These are phyloP conservation scores for Aspergillus quadrilineatus DNA, from an alignment of 2,329 filamentous ascomycete genomes.

Conservation along the genomic window DNA sequence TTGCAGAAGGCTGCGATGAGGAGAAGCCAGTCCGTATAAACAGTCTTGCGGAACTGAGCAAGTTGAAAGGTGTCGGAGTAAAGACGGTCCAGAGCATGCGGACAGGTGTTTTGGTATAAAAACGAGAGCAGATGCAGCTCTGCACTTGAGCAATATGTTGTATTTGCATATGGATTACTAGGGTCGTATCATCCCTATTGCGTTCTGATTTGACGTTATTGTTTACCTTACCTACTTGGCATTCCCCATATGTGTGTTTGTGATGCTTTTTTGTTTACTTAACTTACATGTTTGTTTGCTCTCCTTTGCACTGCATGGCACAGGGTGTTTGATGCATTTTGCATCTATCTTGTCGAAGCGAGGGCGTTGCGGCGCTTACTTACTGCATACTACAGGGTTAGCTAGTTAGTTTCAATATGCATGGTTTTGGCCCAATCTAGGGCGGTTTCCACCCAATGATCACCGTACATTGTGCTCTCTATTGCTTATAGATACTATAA, in stretches of 20 bases:
- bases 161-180: conserved; percentile 11
- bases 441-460: not conserved
- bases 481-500: too few species aligned
- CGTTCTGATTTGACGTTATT: not conserved
- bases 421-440: not conserved
- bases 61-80: conserved; percentile 45
- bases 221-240: conserved; percentile 1
- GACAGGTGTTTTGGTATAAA: conserved; percentile 41
- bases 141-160: conserved; percentile 6
- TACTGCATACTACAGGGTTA: not conserved
- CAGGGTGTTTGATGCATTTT: not conserved
- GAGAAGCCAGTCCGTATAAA: conserved; percentile 33
- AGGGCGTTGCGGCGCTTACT: conserved; percentile 12
- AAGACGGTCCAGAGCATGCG: conserved; percentile 51
- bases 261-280: not conserved
- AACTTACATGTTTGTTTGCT: not conserved
- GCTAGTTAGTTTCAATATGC: not conserved
- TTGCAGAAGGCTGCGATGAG: conserved; percentile 12
- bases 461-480: not conserved
- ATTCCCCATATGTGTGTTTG: conserved; percentile 1
- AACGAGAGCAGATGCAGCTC: not conserved
- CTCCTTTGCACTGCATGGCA: conserved; percentile 6
- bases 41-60: conserved; percentile 42
- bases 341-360: conserved; percentile 7
- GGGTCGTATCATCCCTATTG: not conserved